Base-by-base conservation (phyloP, 306 rosid species). In the Pyrus communis region DNA sequence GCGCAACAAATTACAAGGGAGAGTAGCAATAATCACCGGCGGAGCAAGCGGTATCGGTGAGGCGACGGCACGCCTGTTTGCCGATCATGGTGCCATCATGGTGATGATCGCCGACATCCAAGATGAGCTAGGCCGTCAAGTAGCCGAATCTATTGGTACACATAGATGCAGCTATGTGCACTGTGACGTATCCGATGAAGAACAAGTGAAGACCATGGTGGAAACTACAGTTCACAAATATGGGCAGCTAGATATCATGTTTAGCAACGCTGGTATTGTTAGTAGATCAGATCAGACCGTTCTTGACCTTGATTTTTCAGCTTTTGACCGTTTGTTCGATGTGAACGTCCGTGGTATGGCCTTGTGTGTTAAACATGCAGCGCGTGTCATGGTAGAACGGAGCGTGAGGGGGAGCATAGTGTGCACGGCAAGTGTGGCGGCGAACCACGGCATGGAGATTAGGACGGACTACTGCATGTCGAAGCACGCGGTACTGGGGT, bases 41-140 rank as follows among this genome's bases (percentile, higher is more conserved):
- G 90, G 90, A 0, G 89, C 87, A 4, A 86, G 87, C 52, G 90
- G 93, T 33, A 88, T 88, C 4, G 93, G 93, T 3, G 85, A 86
- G 63, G 87, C 86, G 15, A 71, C 88, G 2, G 86, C 86, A 1
- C 82, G 81, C 38, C 55, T 83, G 8, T 86, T 89, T 23, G 80
- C 86, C 5, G 27, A 73, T 2, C 71, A 77, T 3, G 93, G 90
- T 1, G 78, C 86, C 0, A 79, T 76, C 4, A 65, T 75, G 77
- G 84, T 86, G 12, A 85, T 89, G 3, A 86, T 89, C 22, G 87
- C 86, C 0, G 90, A 86, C 67, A 81, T 89, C 76, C 89, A 89
- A 60, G 93, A 89, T 55, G 59, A 86, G 0, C 49, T 75, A 2
- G 93, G 90, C 58, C 66, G n/a, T 63, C 71, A 40, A 1, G 82